Base-by-base conservation (phyloP, 805 yeast genomes). In the Candida pseudofarinosa region DNA sequence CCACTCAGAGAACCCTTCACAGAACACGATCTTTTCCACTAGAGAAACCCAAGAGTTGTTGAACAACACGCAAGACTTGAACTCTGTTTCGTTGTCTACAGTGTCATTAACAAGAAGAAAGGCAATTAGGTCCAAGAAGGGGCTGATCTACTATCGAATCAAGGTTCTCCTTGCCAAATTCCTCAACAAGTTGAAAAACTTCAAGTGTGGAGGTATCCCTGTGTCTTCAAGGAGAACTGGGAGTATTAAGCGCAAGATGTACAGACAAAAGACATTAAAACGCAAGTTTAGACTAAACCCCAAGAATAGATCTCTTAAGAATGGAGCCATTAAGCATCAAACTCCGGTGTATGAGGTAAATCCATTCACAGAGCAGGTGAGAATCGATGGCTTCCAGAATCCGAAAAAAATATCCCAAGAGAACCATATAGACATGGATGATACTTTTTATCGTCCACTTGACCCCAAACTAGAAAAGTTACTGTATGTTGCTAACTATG, bases 21-120 rank as follows among this genome's bases (percentile, higher is more conserved):
- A 69, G 47, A 74, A 71, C 19, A 70, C 76, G 0, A 69, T 69
- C 30, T 69, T 69, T 47, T 67, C 73, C n/a, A 69, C 74, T 7
- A 52, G 71, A 44, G 55, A 49, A 12, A 59, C 52, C 15, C 55
- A 48, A 15, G 26, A 28, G 23, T 37, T 20, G 12, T 30, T 30
- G 14, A 19, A 4, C 13, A 13, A 23, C 2, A 42, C 35, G 17
- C 39, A 42, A 4, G 28, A 33, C 18, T 33, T 46, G 16, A 43
- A 49, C 19, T 16, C 48, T 16, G 34, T 43, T 4, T 35, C 39
- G 13, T 46, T 49, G 3, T 37, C 43, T 3, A 36, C 37, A 18
- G 52, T 58, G 2, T 42, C 52, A 1, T 43, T 64, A 30, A 40
- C 47, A 12, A 52, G 72, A 38, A 47, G 59, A 2, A 63, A 54